These are phyloP conservation scores for Lactarius deliciosus DNA, from an alignment of 768 basidiomycete genomes.

Conservation along the genomic window DNA sequence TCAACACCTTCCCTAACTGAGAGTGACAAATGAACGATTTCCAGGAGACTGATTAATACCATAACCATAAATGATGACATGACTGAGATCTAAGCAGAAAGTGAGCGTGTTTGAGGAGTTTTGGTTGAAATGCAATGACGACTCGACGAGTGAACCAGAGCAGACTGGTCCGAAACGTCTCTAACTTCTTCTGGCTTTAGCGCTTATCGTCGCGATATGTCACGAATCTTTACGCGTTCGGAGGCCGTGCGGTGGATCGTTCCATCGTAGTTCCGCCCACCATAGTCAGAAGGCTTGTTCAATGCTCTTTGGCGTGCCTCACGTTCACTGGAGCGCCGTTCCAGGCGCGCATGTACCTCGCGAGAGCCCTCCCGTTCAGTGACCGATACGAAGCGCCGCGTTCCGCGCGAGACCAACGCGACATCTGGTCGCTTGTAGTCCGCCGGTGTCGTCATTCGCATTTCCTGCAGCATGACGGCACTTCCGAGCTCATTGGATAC, in stretches of 20 bases:
- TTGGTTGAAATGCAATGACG: neutral
- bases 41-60: neutral
- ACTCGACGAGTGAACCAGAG: neutral
- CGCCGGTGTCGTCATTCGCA: constrained; percentile 8
- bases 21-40: constrained; percentile 1
- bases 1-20: neutral
- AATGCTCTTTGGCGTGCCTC: constrained; percentile 7
- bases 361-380: constrained; percentile 7
- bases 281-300: neutral
- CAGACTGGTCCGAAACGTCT: neutral
- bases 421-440: neutral
- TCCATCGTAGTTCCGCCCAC: neutral
- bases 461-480: constrained; percentile 17
- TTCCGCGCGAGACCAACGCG: neutral
- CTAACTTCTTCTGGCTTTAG: neutral
- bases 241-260: constrained; percentile 1
- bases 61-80: constrained; percentile 14
- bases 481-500: constrained; percentile 17
- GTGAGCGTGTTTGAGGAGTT: neutral
- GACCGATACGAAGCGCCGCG: constrained; percentile 12
- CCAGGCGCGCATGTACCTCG: neutral
- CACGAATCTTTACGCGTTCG: neutral
- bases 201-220: neutral
- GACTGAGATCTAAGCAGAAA: too few relatives aligned
- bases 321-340: neutral